Base-by-base conservation (phyloP, 2,329 filamentous ascomycete genomes). In the Lasiodiplodia hormozganensis region DNA sequence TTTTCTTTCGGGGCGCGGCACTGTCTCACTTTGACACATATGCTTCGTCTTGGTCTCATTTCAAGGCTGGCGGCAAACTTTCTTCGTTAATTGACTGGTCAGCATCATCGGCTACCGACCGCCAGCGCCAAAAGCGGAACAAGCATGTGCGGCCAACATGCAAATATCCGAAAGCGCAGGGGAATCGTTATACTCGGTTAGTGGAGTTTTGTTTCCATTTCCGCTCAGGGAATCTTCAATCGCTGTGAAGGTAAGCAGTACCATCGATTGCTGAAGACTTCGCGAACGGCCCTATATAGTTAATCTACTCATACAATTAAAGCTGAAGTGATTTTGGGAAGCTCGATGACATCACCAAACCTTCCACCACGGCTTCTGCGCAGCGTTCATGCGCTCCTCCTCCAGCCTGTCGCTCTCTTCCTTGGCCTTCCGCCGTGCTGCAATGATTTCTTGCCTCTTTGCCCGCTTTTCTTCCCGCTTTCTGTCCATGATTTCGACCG, bases 401-500 rank as follows among this genome's bases (percentile, higher is more conserved):
- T 77, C 74, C 64, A 73, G 65, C 14, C 73, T 70, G 34, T 82
- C 78, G 54, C 81, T 80, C 66, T 82, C 77, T 68, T 84, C 82
- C 70, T 82, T 81, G 28, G 77, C 78, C 71, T 76, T 76, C 69
- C 82, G 71, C 69, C 82, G 75, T 64, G 82, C 80, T 58, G 79
- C 76, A 51, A 76, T 73, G 16, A 75, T 60, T 65, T 75, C 74
- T 69, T 83, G 82, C 71, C 80, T 81, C 69, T 80, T 79, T n/a
- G 78, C 78, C 71, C 82, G 82, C 49, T 83, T 79, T 54, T 77
- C 76, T 23, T 74, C 84, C 75, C 92, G 89, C 79, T 94, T 89
- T 74, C 87, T 85, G 75, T 91, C 89, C 79, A 95, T 90, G 69
- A 96, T 88, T 76, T 97, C 93, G 67, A 97, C 90, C 4, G 92